Base-by-base conservation (phyloP, 2,329 filamentous ascomycete species). In the Neofusicoccum laricinum region DNA sequence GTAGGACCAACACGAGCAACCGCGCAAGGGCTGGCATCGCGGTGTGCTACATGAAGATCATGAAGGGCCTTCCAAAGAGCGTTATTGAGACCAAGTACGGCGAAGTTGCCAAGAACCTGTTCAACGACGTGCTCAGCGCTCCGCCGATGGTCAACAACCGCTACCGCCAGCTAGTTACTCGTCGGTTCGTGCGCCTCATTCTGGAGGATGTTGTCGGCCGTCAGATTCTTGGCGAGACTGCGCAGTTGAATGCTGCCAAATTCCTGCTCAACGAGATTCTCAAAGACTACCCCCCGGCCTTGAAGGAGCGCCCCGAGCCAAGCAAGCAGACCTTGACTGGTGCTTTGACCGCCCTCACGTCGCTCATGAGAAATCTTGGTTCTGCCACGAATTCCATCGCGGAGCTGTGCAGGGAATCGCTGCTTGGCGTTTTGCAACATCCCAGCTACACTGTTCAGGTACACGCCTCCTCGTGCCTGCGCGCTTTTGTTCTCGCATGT, bases 401-500 rank as follows among this genome's bases (percentile, higher is more conserved):
- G 7, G 96, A 99, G 68, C 75, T 84, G 14, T 96, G 92, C 73
- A 87, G 94, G 57, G 95, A 99, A 75, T 90, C 90, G 3, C 80
- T 99, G 36, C 81, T 98, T 43, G 93, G 97, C 75, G 91, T 97
- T 5, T 81, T 98, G 30, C 92, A 96, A 70, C 95, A 99, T 76
- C 92, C 93, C 0, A 97, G 92, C 77, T 98, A 98, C 76, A 95
- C 93, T 4, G 95, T 99, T 2, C 95, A 99, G 73, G 88, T 98
- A 2, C 90, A 95, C 71, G 89, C 92, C 1, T 92, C 95, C 4
- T 86, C 91, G 66, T 97, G 93, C 72, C 82, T 98, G 70, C 92
- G 94, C 69, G 87, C 86, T 0, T 95, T 98, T 72, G 91, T 96
- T 0, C 82, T 97, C 48, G 93, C 93, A 14, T 97, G 93, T 70